phyloP scores from a whole-genome alignment of 2,329 filamentous ascomycete species.

The Venturia aucupariae region DNA sequence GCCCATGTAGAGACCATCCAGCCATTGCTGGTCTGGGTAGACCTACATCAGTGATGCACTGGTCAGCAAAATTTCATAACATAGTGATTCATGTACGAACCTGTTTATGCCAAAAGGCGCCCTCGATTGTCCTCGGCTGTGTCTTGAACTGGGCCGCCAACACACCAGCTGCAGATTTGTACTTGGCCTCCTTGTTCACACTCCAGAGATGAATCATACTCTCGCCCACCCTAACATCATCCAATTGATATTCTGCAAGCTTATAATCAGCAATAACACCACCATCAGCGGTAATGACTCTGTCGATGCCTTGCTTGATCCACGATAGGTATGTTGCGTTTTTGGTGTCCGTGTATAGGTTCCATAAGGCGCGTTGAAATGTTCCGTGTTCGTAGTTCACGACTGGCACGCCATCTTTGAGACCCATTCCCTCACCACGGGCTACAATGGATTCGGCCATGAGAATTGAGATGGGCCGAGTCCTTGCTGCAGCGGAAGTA shows the following conservation, averaged over 20 bases:
- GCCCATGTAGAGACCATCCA: constrained; percentile 1
- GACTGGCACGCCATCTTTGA: neutral
- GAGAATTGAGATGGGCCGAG: neutral
- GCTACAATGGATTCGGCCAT: neutral
- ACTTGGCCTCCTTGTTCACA: neutral
- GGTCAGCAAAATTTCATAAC: neutral
- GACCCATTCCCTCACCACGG: neutral
- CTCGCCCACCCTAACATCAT: neutral
- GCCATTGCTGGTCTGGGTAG: neutral
- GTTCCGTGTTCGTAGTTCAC: neutral
- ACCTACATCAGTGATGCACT: neutral
- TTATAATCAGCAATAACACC: neutral
- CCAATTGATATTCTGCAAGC: neutral
- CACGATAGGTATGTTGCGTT: neutral
- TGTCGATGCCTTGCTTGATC: neutral
- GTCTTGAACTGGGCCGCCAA: neutral
- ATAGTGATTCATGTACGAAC: neutral
- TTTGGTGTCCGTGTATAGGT: neutral
- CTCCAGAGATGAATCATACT: neutral
- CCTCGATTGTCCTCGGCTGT: neutral
- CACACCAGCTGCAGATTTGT: neutral
- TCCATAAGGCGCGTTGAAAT: neutral
- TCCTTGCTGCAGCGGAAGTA: neutral
- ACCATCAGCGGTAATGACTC: neutral
- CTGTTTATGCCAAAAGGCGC: neutral